A percentile compares a stretch with the other conserved stretches of the same genome.
Conservation (phyloP, 164 flowering plant species). For the Stephania japonica region DNA sequence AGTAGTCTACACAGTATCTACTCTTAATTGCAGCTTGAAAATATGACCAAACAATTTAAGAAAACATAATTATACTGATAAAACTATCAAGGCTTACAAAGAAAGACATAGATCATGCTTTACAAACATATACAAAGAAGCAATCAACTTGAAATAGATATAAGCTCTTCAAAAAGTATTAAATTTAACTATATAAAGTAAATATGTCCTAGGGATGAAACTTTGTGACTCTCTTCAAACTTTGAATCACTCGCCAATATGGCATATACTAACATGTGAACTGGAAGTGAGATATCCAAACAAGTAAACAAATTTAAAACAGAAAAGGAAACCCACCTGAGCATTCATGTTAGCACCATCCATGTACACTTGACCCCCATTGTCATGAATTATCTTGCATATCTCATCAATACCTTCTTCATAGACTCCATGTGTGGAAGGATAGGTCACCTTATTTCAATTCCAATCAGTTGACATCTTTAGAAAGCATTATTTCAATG, state of each 20-base stretch:
- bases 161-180: background rate
- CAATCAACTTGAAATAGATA: too few species aligned
- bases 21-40: background rate
- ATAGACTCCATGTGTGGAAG: slow-evolving; percentile 98
- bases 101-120: too few species aligned
- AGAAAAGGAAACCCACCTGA: slow-evolving; percentile 48
- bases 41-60: background rate
- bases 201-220: too few species aligned
- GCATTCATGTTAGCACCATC: slow-evolving; percentile 99
- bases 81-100: background rate
- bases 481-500: background rate
- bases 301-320: background rate
- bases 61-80: background rate
- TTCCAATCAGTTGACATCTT: background rate
- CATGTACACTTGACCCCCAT: slow-evolving; percentile 99
- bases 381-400: slow-evolving; percentile 94
- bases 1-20: background rate
- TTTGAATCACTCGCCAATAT: background rate
- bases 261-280: slow-evolving; percentile 3
- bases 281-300: background rate
- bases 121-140: too few species aligned
- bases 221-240: background rate
- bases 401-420: slow-evolving; percentile 99
- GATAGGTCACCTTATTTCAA: slow-evolving; percentile 80
- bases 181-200: too few species aligned